phyloP scores from a whole-genome alignment of 2,329 filamentous ascomycete species.

The Aurifilum marmelostoma region DNA sequence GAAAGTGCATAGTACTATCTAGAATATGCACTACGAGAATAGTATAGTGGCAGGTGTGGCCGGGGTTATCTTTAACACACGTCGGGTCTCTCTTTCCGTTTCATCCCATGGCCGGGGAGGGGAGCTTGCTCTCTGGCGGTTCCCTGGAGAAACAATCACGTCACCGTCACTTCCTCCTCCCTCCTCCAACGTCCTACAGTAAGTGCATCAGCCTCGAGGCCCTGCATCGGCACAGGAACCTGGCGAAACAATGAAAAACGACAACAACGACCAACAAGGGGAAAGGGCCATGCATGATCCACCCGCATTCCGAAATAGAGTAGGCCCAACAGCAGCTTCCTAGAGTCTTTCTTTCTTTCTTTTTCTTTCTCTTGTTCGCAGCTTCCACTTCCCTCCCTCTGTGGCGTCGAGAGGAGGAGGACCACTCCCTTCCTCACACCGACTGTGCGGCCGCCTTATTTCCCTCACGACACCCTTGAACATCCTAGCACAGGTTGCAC shows the following conservation, averaged over 20 bases:
- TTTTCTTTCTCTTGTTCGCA: neutral
- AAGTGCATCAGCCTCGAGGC: slow-evolving; percentile 9
- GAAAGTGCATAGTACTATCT: neutral
- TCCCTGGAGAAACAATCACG: neutral
- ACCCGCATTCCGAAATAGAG: neutral
- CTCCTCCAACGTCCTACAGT: slow-evolving; percentile 9
- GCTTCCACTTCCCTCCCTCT: neutral
- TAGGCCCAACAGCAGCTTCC: neutral
- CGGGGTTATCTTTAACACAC: slow-evolving; percentile 1
- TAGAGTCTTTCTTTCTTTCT: neutral
- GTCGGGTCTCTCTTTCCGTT: neutral
- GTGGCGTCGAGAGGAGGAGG: neutral
- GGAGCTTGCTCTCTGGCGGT: neutral
- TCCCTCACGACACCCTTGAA: neutral
- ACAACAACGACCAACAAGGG: neutral
- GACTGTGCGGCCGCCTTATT: neutral
- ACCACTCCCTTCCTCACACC: neutral
- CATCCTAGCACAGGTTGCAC: neutral
- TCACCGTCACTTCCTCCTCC: neutral
- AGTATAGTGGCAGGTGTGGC: neutral
- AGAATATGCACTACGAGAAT: neutral
- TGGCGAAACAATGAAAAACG: slow-evolving; percentile 11
- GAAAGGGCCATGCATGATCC: neutral
- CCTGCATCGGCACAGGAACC: neutral
- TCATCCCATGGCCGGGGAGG: neutral